Percentiles rank a stretch among this genome's conserved stretches.
phyloP scores from a whole-genome alignment of 2,329 filamentous ascomycete species.

The Paecilomyces variotii region DNA sequence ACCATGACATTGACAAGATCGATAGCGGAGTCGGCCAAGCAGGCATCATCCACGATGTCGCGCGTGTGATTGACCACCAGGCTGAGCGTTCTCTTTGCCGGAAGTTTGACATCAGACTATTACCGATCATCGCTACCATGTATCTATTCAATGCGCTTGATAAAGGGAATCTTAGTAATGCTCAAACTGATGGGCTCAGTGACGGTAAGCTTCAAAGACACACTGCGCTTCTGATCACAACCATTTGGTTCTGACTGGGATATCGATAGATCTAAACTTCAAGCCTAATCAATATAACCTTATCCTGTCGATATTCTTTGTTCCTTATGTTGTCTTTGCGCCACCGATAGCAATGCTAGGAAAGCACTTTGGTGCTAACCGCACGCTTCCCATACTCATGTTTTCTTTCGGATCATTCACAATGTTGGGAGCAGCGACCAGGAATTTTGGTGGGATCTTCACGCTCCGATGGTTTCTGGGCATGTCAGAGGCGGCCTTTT shows the following conservation, averaged over 20 bases:
- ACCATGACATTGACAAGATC: background rate
- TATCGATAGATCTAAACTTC: constrained; percentile 47
- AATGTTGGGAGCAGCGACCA: constrained; percentile 47
- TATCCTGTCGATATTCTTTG: constrained; percentile 63
- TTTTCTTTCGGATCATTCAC: constrained; percentile 59
- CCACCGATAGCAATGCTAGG: constrained; percentile 59
- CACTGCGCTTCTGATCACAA: background rate
- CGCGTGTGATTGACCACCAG: constrained; percentile 33
- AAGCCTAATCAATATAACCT: constrained; percentile 59
- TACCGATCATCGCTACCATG: constrained; percentile 54
- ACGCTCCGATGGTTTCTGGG: constrained; percentile 62
- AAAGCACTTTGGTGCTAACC: constrained; percentile 58
- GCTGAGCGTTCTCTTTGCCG: constrained; percentile 44
- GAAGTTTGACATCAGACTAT: constrained; percentile 44
- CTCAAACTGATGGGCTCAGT: constrained; percentile 47
- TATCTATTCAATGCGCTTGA: constrained; percentile 50
- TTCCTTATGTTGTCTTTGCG: constrained; percentile 64
- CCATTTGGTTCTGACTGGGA: background rate
- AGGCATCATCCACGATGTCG: constrained; percentile 18
- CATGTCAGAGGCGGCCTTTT: constrained; percentile 61
- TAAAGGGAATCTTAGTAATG: constrained; percentile 48
- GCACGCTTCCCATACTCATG: constrained; percentile 61
- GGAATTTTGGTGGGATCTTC: constrained; percentile 59
- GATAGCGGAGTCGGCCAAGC: constrained; percentile 5
- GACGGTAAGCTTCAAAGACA: constrained; percentile 18